Conservation (phyloP, 169 alveolate species). For the Eimeria acervulina region DNA sequence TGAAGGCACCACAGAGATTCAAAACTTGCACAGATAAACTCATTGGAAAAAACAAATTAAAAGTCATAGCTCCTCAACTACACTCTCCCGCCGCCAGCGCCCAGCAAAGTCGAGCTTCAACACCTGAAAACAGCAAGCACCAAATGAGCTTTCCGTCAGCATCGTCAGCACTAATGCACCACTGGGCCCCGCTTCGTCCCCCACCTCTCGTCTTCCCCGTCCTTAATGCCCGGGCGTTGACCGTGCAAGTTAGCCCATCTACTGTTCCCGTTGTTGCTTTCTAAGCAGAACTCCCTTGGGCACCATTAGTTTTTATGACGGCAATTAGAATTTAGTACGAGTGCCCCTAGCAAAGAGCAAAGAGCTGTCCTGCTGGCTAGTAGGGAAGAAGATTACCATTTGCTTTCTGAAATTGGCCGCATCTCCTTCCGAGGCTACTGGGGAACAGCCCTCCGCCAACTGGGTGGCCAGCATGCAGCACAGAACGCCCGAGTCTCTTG, state of each 20-base stretch:
- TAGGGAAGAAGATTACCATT: neutral
- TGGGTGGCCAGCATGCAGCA: constrained; percentile 72
- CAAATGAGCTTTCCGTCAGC: neutral
- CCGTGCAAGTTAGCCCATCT: neutral
- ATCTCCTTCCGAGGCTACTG: constrained; percentile 20
- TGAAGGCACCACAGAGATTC: neutral
- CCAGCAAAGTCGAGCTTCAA: constrained; percentile 66
- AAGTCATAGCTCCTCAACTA: neutral
- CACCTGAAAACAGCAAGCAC: constrained; percentile 37
- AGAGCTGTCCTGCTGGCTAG: neutral
- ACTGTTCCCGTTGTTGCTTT: neutral
- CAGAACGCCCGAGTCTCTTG: constrained; percentile 56
- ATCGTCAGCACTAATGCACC: neutral
- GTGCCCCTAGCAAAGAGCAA: neutral
- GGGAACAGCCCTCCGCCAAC: constrained; percentile 54
- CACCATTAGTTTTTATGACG: neutral
- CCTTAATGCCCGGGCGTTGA: neutral
- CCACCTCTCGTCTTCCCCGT: neutral
- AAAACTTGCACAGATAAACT: neutral
- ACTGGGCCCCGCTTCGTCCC: neutral
- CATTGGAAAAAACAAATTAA: neutral
- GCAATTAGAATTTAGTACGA: neutral
- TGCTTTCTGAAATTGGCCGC: constrained; percentile 42
- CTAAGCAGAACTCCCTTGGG: neutral
- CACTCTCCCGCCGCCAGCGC: constrained; percentile 29